A percentile compares a stretch with the other conserved stretches of the same genome.
phyloP scores from a whole-genome alignment of 2,329 filamentous ascomycete species.

The Colletotrichum sublineola region DNA sequence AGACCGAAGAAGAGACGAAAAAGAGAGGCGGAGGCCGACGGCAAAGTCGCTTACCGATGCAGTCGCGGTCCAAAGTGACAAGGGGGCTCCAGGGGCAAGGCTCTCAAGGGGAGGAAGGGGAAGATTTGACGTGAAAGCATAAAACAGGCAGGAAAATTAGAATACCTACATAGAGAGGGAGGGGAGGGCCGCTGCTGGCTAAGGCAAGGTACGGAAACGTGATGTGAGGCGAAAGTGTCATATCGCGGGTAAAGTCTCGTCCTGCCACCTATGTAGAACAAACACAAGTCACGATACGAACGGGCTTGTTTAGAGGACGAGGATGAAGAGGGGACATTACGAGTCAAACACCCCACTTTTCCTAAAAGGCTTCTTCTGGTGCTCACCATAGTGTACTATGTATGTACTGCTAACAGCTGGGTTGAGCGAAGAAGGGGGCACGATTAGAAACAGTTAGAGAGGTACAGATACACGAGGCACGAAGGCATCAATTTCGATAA shows the following conservation, averaged over 20 bases:
- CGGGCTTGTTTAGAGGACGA: neutral
- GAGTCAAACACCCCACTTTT: conserved; percentile 38
- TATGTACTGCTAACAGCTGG: conserved; percentile 6
- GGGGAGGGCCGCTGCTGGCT: conserved; percentile 30
- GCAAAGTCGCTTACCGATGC: conserved; percentile 33
- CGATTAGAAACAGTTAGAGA: conserved; percentile 5
- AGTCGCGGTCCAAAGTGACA: conserved; percentile 14
- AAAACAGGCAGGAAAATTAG: neutral
- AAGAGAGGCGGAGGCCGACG: conserved; percentile 31
- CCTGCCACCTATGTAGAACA: neutral
- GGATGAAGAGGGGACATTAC: conserved; percentile 21
- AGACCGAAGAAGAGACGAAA: conserved; percentile 42
- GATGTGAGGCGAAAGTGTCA: conserved; percentile 12
- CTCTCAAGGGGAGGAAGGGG: conserved; percentile 3
- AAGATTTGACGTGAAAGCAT: conserved; percentile 25
- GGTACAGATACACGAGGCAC: conserved; percentile 3
- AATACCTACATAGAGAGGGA: neutral
- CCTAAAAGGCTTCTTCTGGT: conserved; percentile 18
- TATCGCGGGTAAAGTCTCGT: conserved; percentile 5
- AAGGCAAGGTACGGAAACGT: conserved; percentile 36
- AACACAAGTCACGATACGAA: conserved; percentile 17
- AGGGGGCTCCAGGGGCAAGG: neutral
- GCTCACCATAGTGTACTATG: conserved; percentile 9
- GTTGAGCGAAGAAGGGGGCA: neutral
- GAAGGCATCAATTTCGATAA: neutral